These are phyloP conservation scores for Candida xiaguanensis DNA, from an alignment of 805 yeast species.

Conservation along the genomic window DNA sequence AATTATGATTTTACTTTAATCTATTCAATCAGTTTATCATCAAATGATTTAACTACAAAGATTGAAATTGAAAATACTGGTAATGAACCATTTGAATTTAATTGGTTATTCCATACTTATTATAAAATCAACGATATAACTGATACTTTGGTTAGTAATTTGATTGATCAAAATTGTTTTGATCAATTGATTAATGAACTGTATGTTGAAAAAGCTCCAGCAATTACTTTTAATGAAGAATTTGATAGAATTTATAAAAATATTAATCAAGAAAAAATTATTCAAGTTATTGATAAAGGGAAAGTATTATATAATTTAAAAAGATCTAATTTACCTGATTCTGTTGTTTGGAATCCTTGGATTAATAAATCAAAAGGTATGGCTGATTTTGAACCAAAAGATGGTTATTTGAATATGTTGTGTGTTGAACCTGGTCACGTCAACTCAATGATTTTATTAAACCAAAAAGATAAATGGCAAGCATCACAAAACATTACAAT, in stretches of 20 bases:
- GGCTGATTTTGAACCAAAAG: slow-evolving; percentile 85
- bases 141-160: slow-evolving; percentile 71
- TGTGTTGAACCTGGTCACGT: slow-evolving; percentile 96
- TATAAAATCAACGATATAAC: slow-evolving; percentile 72
- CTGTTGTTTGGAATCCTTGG: slow-evolving; percentile 99
- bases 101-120: slow-evolving; percentile 94
- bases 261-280: slow-evolving; percentile 48
- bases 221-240: slow-evolving; percentile 69
- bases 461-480: slow-evolving; percentile 73
- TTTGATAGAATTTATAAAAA: slow-evolving; percentile 79
- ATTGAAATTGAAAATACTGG: slow-evolving; percentile 78
- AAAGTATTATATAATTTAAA: slow-evolving; percentile 65
- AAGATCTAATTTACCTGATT: slow-evolving; percentile 59
- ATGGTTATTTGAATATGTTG: slow-evolving; percentile 81
- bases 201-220: slow-evolving; percentile 72
- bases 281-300: slow-evolving; percentile 71
- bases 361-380: slow-evolving; percentile 71
- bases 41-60: slow-evolving; percentile 57
- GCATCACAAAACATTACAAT: slow-evolving; percentile 61
- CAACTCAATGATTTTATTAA: slow-evolving; percentile 55
- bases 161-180: slow-evolving; percentile 65
- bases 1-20: slow-evolving; percentile 72
- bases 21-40: slow-evolving; percentile 60
- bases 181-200: slow-evolving; percentile 70
- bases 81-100: slow-evolving; percentile 67